phyloP scores from a whole-genome alignment of 495 filamentous ascomycete species.

The Penicillium atrosanguineum region DNA sequence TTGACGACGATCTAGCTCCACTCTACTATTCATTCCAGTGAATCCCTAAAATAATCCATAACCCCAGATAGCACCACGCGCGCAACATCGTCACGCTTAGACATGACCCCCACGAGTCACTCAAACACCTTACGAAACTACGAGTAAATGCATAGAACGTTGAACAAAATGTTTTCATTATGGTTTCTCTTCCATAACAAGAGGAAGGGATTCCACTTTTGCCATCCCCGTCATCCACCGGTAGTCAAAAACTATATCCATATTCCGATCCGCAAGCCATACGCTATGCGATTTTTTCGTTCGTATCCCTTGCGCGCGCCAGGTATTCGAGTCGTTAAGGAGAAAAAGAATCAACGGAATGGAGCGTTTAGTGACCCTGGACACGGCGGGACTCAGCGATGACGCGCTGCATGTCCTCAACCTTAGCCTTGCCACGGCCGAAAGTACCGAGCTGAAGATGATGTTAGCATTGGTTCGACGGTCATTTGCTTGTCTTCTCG shows the following conservation, averaged over 20 bases:
- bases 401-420: conserved; percentile 94
- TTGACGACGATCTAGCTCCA: background rate
- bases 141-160: conserved; percentile 7
- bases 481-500: background rate
- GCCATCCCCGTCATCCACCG: conserved; percentile 31
- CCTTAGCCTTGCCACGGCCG: conserved; percentile 96
- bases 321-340: conserved; percentile 33
- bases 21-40: no score
- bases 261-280: conserved; percentile 28
- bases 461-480: conserved; percentile 15
- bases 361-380: conserved; percentile 65
- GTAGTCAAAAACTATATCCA: conserved; percentile 24
- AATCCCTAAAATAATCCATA: no score
- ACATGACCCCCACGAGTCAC: background rate
- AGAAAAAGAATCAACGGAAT: conserved; percentile 31
- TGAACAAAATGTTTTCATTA: conserved; percentile 34
- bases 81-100: background rate
- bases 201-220: conserved; percentile 31
- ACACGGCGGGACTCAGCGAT: conserved; percentile 91
- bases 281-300: conserved; percentile 26
- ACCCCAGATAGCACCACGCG: background rate
- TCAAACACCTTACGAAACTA: conserved; percentile 1
- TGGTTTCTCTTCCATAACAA: conserved; percentile 27
- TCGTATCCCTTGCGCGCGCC: conserved; percentile 23
- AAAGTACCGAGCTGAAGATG: conserved; percentile 82